Conservation (phyloP, 768 basidiomycete genomes). For the Candolleomyces aberdarensis region DNA sequence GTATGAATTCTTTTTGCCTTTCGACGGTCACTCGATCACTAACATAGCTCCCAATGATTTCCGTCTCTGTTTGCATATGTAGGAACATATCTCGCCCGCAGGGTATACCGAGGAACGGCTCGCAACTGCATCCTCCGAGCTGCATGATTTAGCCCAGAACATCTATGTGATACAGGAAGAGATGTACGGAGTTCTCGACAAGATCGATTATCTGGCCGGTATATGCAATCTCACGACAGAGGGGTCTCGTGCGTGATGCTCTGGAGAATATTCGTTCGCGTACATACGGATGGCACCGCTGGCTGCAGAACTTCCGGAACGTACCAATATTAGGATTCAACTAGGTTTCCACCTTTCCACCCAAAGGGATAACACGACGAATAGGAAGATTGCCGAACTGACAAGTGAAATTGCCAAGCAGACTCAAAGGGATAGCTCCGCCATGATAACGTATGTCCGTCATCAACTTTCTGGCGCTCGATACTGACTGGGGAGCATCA, state of each 20-base stretch:
- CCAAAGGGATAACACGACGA: conserved; percentile 3
- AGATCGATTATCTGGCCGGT: background rate
- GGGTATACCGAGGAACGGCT: too few species aligned
- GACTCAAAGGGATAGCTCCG: conserved; percentile 6
- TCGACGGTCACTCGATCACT: too few species aligned
- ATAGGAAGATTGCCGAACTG: conserved; percentile 6
- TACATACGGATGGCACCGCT: background rate
- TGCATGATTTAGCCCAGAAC: background rate
- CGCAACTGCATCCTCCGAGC: background rate
- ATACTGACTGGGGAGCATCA: background rate
- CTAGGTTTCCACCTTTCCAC: conserved; percentile 2
- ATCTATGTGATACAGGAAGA: background rate
- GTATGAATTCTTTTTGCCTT: too few species aligned
- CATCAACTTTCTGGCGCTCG: background rate
- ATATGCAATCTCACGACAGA: background rate
- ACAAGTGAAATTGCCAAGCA: conserved; percentile 7
- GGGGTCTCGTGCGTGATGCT: background rate
- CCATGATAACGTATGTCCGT: conserved; percentile 12
- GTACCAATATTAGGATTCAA: background rate
- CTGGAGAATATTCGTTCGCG: background rate
- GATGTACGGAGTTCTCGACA: background rate
- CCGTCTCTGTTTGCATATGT: too few species aligned
- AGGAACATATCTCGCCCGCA: too few species aligned
- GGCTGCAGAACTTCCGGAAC: background rate
- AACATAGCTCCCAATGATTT: too few species aligned